These are phyloP conservation scores for Russula foetens DNA, from an alignment of 768 basidiomycete genomes.

Conservation along the genomic window DNA sequence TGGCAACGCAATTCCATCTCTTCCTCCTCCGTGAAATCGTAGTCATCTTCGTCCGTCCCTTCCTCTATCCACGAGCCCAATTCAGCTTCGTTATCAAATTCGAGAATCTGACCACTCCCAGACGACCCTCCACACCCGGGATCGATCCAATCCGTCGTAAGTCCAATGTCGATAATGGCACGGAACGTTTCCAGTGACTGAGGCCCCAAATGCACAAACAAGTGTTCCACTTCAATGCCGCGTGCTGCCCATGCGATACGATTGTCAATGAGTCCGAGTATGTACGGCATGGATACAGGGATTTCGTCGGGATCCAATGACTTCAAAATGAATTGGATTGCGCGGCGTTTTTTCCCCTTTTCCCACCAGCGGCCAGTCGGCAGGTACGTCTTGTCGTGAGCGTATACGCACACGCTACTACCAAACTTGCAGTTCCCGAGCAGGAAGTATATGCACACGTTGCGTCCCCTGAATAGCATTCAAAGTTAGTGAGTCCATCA, in stretches of 20 bases:
- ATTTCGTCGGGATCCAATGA: not conserved
- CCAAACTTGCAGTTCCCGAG: constrained; percentile 35
- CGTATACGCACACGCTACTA: constrained; percentile 36
- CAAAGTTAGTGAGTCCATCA: too few species aligned
- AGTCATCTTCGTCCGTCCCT: constrained; percentile 24
- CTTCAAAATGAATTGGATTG: not conserved
- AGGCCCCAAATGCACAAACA: not conserved
- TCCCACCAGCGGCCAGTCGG: constrained; percentile 42
- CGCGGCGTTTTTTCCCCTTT: not conserved
- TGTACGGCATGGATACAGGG: constrained; percentile 1
- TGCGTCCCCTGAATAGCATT: constrained; percentile 39
- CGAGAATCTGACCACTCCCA: too few species aligned
- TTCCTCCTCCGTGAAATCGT: constrained; percentile 30
- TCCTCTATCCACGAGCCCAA: constrained; percentile 14
- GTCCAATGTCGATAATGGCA: not conserved
- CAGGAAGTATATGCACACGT: constrained; percentile 39
- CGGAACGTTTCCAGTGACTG: not conserved
- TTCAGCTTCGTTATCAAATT: not conserved
- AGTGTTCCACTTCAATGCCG: not conserved
- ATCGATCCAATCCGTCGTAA: not conserved
- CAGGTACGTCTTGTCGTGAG: constrained; percentile 40
- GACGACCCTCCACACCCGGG: not conserved
- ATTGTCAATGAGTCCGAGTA: not conserved
- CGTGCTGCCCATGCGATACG: constrained; percentile 3
- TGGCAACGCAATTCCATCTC: constrained; percentile 30